A percentile compares a stretch with the other conserved stretches of the same genome.
Conservation (phyloP, 768 basidiomycete genomes). For the Leucogyrophana mollusca region DNA sequence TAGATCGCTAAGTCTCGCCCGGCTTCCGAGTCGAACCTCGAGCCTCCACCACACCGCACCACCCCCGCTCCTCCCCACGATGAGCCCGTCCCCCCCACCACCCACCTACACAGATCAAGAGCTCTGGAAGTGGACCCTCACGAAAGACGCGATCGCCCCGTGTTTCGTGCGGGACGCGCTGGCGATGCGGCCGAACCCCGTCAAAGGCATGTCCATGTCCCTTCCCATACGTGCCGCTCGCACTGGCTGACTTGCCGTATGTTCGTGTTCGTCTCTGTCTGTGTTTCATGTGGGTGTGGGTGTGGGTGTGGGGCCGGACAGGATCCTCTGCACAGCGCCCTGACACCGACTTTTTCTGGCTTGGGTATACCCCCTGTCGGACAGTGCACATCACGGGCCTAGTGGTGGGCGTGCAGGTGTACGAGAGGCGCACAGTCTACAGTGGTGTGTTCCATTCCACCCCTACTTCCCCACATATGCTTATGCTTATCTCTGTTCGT, state of each 20-base stretch:
- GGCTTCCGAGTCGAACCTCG: too few relatives aligned
- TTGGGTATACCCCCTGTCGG: constrained; percentile 71
- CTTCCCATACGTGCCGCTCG: too few relatives aligned
- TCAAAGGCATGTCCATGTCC: too few relatives aligned
- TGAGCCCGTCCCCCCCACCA: too few relatives aligned
- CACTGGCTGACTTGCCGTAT: too few relatives aligned
- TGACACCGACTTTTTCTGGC: constrained; percentile 68
- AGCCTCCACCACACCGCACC: too few relatives aligned
- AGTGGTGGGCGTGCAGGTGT: constrained; percentile 59
- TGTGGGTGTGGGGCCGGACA: too few relatives aligned
- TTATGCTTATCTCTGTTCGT: not conserved
- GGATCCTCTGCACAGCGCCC: not conserved
- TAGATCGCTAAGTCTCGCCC: too few relatives aligned
- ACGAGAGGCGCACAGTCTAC: constrained; percentile 61
- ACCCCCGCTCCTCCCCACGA: too few relatives aligned
- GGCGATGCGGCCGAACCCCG: constrained; percentile 38
- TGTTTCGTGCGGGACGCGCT: constrained; percentile 57
- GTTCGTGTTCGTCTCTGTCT: too few relatives aligned
- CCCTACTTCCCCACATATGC: not conserved
- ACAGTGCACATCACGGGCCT: constrained; percentile 60
- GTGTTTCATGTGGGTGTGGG: too few relatives aligned
- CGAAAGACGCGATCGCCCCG: constrained; percentile 50
- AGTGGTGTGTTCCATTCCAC: constrained; percentile 38
- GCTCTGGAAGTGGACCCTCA: constrained; percentile 53
- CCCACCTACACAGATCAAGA: constrained; percentile 14